These are phyloP conservation scores for Choiromyces venosus DNA, from an alignment of 495 filamentous ascomycete genomes.

Conservation along the genomic window DNA sequence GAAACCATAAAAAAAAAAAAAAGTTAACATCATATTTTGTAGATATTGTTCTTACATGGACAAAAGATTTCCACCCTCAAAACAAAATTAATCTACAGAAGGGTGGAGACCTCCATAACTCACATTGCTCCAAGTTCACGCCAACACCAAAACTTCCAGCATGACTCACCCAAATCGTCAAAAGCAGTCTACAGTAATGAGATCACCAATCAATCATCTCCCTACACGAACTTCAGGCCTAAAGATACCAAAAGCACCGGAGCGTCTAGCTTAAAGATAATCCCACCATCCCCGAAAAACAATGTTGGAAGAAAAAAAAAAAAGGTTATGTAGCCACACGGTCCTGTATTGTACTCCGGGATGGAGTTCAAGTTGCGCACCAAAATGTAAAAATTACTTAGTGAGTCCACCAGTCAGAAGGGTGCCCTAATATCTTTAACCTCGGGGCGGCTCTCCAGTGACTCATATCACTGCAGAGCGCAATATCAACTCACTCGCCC, in stretches of 20 bases:
- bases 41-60: not conserved
- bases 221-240: not conserved
- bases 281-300: not conserved
- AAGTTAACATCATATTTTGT: not conserved
- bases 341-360: not conserved
- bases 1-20: too few relatives aligned
- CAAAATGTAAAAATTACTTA: not conserved
- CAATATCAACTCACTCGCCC: not conserved
- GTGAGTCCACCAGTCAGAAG: not conserved
- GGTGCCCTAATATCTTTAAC: not conserved
- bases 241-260: not conserved
- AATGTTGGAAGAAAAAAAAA: too few relatives aligned
- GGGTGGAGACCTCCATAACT: not conserved
- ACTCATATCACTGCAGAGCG: not conserved
- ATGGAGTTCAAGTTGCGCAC: not conserved
- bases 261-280: not conserved
- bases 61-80: not conserved
- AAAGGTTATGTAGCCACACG: too few relatives aligned
- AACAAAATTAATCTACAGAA: too few relatives aligned
- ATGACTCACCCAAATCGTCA: not conserved
- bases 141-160: not conserved
- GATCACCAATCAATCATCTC: not conserved
- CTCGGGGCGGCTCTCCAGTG: not conserved
- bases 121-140: not conserved
- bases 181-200: not conserved